Conservation (phyloP, 2,329 filamentous ascomycete genomes). For the Coniochaeta sp. region DNA sequence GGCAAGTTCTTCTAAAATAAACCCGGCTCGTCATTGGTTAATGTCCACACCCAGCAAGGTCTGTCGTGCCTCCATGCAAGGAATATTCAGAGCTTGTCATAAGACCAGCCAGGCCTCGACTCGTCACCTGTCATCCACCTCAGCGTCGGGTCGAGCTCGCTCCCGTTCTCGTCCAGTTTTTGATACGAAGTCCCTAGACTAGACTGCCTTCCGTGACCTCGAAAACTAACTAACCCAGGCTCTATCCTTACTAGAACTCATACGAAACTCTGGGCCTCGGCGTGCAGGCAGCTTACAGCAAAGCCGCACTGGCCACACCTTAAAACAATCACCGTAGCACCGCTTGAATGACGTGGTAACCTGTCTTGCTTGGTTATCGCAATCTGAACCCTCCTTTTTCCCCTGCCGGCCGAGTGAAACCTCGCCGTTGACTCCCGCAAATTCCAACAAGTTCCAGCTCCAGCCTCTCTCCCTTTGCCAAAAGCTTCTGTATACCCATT, state of each 20-base stretch:
- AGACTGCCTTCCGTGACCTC: too few relatives aligned
- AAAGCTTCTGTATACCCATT: background rate
- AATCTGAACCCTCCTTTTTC: background rate
- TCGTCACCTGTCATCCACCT: background rate
- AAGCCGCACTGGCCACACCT: background rate
- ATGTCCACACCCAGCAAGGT: too few relatives aligned
- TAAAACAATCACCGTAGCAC: background rate
- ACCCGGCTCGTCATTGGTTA: background rate
- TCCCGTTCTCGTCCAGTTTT: too few relatives aligned
- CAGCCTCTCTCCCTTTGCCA: background rate
- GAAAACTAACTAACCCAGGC: too few relatives aligned
- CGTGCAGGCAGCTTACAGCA: background rate
- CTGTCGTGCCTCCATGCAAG: too few relatives aligned
- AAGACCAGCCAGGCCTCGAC: background rate
- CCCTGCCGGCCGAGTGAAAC: background rate
- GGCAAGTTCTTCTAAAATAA: background rate
- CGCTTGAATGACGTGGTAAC: background rate
- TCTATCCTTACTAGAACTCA: background rate
- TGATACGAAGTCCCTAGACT: background rate
- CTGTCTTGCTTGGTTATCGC: background rate
- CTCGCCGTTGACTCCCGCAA: background rate
- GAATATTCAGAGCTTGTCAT: background rate
- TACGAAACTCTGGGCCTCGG: background rate
- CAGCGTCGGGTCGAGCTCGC: background rate
- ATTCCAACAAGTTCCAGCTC: background rate